Evolutionary conservation across 129 eudicot genomes (phyloP), one percentile per base, ranked within the genome.

Genomic region (Artemisia argyi): DNA sequence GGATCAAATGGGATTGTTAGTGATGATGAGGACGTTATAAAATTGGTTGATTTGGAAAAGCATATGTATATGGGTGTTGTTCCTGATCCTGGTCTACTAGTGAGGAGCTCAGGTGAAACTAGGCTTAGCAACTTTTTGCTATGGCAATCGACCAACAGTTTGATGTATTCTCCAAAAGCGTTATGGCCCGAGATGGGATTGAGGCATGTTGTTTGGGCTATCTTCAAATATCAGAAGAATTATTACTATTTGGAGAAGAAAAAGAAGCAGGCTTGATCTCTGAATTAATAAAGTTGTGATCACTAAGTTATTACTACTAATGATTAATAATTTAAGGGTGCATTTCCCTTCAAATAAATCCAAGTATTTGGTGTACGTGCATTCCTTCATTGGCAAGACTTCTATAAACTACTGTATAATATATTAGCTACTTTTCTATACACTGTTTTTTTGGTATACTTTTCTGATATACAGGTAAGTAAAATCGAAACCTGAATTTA

Each of bases 101-200:
- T 90, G 5, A 69, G 96, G 50, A 82, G 86, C 56, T 87, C 96
- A 3, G 96, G 93, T 3, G 90, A 84, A 77, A 84, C 87, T 22
- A 78, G 88, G 51, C 80, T 90, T n/a, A 90, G 93, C 67, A 90
- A 90, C 76, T 90, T 84, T 16, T 78, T 86, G 20, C 72, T 85
- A 7, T 90, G 90, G 96, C 96, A 90, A 49, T 74, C 88, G 42
- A 35, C 77, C 0, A 73, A 58, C 39, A 28, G 79, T 35, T 62
- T 86, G 14, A 49, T 84, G 79, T 82, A 80, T 78, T 77, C 80
- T 5, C 86, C 86, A 3, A 61, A 58, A 57, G 90, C 84, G 1
- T 53, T 86, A 61, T 86, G 89, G 88, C 92, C 88, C 16, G 90
- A 86, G 78, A 69, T 89, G 66, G 92, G 96, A 11, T 66, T 89